Evolutionary conservation across 495 filamentous ascomycete genomes (phyloP).

Genomic region (Podospora anserina): DNA sequence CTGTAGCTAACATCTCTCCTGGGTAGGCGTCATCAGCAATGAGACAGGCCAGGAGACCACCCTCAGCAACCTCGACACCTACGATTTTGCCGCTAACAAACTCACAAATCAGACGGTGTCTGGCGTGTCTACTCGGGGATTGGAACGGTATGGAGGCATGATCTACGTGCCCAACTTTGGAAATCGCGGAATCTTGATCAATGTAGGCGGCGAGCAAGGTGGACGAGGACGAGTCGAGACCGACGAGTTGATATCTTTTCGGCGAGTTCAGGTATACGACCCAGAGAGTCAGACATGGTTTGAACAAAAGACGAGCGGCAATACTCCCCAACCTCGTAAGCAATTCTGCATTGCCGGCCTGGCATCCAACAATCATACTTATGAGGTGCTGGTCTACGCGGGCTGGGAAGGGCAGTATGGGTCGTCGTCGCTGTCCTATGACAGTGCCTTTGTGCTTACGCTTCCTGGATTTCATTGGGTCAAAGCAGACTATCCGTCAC

Average conservation of each 20-base stretch:
- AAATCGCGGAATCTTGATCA: conserved; percentile 20
- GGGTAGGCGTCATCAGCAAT: conserved; percentile 10
- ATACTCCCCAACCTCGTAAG: conserved; percentile 13
- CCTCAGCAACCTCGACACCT: conserved; percentile 17
- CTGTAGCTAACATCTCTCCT: background rate
- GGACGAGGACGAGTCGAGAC: background rate
- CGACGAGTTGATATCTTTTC: conserved; percentile 13
- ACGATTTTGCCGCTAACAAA: conserved; percentile 17
- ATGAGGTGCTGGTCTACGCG: conserved; percentile 30
- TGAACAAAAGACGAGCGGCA: conserved; percentile 24
- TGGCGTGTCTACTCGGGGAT: conserved; percentile 6
- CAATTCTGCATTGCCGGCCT: conserved; percentile 28
- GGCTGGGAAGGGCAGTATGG: conserved; percentile 25
- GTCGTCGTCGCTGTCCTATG: conserved; percentile 16
- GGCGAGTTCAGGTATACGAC: conserved; percentile 23
- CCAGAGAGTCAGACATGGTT: conserved; percentile 15
- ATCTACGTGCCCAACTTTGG: conserved; percentile 28
- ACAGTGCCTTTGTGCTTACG: conserved; percentile 28
- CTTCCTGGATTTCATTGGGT: conserved; percentile 29
- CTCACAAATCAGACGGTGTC: conserved; percentile 3
- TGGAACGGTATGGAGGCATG: conserved; percentile 12
- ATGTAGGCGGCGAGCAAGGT: conserved; percentile 18
- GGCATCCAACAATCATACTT: conserved; percentile 24
- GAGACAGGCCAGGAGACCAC: background rate
- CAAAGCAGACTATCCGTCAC: conserved; percentile 22